Base-by-base conservation (phyloP, 176 grass and related monocot species). In the Aegilops bicornis region DNA sequence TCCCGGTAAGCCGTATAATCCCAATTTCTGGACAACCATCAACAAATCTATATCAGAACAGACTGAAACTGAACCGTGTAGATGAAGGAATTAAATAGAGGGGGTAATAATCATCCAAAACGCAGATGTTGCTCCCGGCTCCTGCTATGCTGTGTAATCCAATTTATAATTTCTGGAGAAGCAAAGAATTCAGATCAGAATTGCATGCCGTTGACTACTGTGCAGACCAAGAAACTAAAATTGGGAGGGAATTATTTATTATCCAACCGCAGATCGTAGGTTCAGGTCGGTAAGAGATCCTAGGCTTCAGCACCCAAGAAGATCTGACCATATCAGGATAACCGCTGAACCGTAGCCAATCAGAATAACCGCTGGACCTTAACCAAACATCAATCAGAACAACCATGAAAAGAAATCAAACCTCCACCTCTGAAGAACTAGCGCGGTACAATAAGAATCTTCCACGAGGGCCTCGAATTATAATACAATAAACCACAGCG, bases 391-490 rank as follows among this genome's bases (percentile, higher is more conserved):
- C 27, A 27, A 27, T 27, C 27, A 27, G 27, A 27, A 27, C 27
- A 42, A 42, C 39, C 39, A 48, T 61, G 36, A 12, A 69, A 25
- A 43, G 16, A 56, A 64, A 43, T 33, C 82, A 85, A 89, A 80
- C 87, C 82, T 85, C 79, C 61, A 87, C 2, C 2, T 27, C 27
- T 27, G 27, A 27, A 27, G 27, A 27, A 27, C 27, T 27, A 27
- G 27, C 27, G 27, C 27, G 27, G 27, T 27, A 27, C 27, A 27
- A 27, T 27, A 27, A 27, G 30, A 64, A 78, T 43, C 40, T 27
- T 27, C 27, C 27, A 27, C 27, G 27, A 27, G 27, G 27, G 27
- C 27, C 27, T 27, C 27, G 27, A 27, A 27, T 27, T 30, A 27
- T 27, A 27, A 27, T 27, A 27, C 27, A 27, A 27, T 27, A 27